These are phyloP conservation scores for Sistotremastrum suecicum DNA, from an alignment of 768 basidiomycete species.

Conservation along the genomic window DNA sequence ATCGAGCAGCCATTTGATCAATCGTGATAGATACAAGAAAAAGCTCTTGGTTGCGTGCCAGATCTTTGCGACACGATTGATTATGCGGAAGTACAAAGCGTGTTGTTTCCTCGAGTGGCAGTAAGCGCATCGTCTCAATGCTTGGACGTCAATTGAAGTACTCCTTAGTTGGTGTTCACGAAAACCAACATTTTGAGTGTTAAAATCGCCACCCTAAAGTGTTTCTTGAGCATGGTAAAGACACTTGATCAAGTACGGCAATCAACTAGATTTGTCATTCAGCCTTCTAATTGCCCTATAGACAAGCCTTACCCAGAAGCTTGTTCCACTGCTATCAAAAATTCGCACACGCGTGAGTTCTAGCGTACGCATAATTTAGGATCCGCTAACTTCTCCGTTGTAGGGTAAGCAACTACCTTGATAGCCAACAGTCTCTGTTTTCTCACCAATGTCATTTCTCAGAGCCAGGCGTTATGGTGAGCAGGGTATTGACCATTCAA, in stretches of 20 bases:
- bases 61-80: constrained; percentile 86
- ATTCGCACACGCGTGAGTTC: constrained; percentile 94
- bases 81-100: constrained; percentile 85
- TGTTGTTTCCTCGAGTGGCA: constrained; percentile 86
- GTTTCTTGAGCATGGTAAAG: constrained; percentile 78
- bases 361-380: constrained; percentile 14
- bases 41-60: constrained; percentile 72
- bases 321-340: constrained; percentile 87
- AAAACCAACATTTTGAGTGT: constrained; percentile 82
- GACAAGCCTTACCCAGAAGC: constrained; percentile 84
- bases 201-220: constrained; percentile 78
- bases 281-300: constrained; percentile 14
- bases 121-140: constrained; percentile 28
- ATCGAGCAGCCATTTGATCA: constrained; percentile 4
- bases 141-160: background rate
- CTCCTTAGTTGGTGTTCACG: constrained; percentile 71
- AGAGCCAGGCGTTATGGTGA: too few relatives aligned
- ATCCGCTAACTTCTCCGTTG: background rate
- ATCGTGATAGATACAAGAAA: constrained; percentile 69
- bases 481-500: too few relatives aligned
- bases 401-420: background rate
- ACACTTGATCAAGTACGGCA: constrained; percentile 67
- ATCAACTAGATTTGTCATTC: background rate
- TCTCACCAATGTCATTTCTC: too few relatives aligned
- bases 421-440: too few relatives aligned